phyloP scores from a whole-genome alignment of 208 protist genomes.

The Crithidia expoeki region DNA sequence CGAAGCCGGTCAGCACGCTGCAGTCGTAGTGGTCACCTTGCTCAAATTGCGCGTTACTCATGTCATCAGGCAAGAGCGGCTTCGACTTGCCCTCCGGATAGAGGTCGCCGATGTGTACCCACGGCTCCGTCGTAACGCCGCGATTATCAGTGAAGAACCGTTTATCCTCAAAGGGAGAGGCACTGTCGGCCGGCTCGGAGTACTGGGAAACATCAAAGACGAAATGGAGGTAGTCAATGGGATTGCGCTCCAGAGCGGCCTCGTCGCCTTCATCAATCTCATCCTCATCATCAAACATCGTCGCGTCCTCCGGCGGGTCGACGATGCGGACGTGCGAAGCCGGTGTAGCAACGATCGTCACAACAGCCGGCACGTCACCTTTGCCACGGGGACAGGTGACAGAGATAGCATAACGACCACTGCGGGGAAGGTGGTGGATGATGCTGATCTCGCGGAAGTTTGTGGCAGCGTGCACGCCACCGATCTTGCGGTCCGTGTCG shows the following conservation, averaged over 20 bases:
- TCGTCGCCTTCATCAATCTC: conserved; percentile 64
- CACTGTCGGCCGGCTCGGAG: conserved; percentile 57
- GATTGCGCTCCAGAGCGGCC: conserved; percentile 39
- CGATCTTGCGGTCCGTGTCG: conserved; percentile 62
- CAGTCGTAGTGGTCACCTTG: conserved; percentile 58
- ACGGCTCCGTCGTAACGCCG: conserved; percentile 51
- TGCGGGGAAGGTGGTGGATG: conserved; percentile 59
- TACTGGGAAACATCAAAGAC: conserved; percentile 27
- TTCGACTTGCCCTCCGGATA: conserved; percentile 66
- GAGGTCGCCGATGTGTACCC: conserved; percentile 62
- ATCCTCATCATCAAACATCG: conserved; percentile 65
- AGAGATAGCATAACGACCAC: conserved; percentile 72
- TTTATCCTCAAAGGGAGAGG: conserved; percentile 57
- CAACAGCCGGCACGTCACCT: conserved; percentile 41
- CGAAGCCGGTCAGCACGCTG: conserved; percentile 52
- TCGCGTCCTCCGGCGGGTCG: conserved; percentile 63
- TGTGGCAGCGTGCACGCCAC: conserved; percentile 69
- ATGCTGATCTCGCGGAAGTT: conserved; percentile 84
- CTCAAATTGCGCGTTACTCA: conserved; percentile 64
- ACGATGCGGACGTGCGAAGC: conserved; percentile 55
- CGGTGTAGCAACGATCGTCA: conserved; percentile 56
- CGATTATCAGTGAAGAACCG: conserved; percentile 51
- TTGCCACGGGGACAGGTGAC: conserved; percentile 71
- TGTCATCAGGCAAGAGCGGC: conserved; percentile 49
- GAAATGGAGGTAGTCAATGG: conserved; percentile 66